phyloP scores from a whole-genome alignment of 352 stramenopile species.

The Globisporangium cystogenes region DNA sequence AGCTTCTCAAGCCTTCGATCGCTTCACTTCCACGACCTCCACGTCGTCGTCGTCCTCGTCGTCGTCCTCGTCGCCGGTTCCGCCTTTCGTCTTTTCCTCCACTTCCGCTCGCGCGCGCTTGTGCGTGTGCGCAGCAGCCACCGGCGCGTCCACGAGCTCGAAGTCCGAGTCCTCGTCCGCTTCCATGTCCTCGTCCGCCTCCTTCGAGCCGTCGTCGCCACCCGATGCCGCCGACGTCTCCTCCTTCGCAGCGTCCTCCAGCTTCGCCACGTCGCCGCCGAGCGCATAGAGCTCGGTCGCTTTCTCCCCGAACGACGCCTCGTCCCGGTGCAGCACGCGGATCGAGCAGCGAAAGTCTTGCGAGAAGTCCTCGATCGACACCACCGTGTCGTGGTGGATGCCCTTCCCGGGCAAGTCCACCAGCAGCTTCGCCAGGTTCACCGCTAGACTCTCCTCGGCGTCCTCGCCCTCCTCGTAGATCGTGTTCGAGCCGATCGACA shows the following conservation, averaged over 20 bases:
- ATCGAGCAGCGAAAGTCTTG: slow-evolving; percentile 91
- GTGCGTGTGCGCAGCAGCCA: not conserved
- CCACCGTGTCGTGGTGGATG: slow-evolving; percentile 88
- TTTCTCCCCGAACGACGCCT: slow-evolving; percentile 58
- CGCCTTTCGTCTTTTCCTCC: not conserved
- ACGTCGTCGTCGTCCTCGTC: slow-evolving; percentile 5
- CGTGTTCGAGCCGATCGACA: slow-evolving; percentile 82
- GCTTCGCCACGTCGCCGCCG: slow-evolving; percentile 56
- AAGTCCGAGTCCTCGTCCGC: slow-evolving; percentile 23
- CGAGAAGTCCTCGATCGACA: slow-evolving; percentile 95
- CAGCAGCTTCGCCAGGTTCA: slow-evolving; percentile 89
- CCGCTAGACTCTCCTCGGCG: slow-evolving; percentile 64
- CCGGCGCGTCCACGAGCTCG: slow-evolving; percentile 21
- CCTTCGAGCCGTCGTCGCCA: slow-evolving; percentile 16
- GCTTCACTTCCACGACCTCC: slow-evolving; percentile 12
- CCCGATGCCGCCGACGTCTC: not conserved
- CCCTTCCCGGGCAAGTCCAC: slow-evolving; percentile 89
- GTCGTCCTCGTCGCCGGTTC: slow-evolving; percentile 4
- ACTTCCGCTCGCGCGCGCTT: slow-evolving; percentile 5
- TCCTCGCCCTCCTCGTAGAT: slow-evolving; percentile 97
- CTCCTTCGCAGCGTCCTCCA: slow-evolving; percentile 30
- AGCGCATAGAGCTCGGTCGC: slow-evolving; percentile 72
- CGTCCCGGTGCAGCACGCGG: slow-evolving; percentile 64
- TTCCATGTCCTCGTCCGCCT: slow-evolving; percentile 30
- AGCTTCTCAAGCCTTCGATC: slow-evolving; percentile 9